Conservation (phyloP, 2,329 filamentous ascomycete genomes). For the Lasiodiplodia hormozganensis region DNA sequence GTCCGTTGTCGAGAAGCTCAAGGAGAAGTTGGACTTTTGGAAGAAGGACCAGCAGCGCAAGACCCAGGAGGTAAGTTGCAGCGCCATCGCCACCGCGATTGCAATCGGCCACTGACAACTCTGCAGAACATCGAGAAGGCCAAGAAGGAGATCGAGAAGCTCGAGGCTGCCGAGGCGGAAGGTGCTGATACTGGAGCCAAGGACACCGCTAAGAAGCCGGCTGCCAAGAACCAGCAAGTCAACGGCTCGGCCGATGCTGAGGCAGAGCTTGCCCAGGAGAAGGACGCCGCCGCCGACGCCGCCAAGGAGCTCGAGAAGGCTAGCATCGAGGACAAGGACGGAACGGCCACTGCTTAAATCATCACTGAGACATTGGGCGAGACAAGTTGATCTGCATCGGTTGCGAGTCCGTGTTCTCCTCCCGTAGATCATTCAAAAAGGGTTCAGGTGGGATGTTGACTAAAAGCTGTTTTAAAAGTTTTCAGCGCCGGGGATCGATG, state of each 20-base stretch:
- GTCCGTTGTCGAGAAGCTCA: slow-evolving; percentile 82
- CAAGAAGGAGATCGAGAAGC: slow-evolving; percentile 89
- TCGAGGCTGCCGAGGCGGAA: slow-evolving; percentile 71
- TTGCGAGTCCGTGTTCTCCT: neutral
- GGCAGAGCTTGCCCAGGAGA: slow-evolving; percentile 62
- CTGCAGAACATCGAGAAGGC: slow-evolving; percentile 92
- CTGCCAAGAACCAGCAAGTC: slow-evolving; percentile 57
- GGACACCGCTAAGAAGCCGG: slow-evolving; percentile 61
- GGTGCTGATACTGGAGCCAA: slow-evolving; percentile 59
- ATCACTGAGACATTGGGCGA: neutral
- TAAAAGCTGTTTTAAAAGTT: slow-evolving; percentile 19
- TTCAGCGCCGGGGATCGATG: neutral
- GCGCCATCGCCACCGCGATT: slow-evolving; percentile 27
- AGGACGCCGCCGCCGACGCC: slow-evolving; percentile 65
- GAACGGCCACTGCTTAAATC: slow-evolving; percentile 16
- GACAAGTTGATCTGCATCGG: slow-evolving; percentile 2
- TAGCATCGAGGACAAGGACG: slow-evolving; percentile 61
- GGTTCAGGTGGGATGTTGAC: slow-evolving; percentile 16
- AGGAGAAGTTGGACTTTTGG: slow-evolving; percentile 90
- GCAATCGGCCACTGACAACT: neutral
- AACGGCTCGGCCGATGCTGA: slow-evolving; percentile 62
- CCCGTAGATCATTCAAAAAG: neutral
- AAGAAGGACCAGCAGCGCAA: slow-evolving; percentile 88
- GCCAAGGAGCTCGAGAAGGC: slow-evolving; percentile 67
- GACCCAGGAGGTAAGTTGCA: slow-evolving; percentile 79